Evolutionary conservation across 257 asterid species (phyloP), one percentile per base, ranked within the genome.

Genomic region (Nicotiana benthamiana): DNA sequence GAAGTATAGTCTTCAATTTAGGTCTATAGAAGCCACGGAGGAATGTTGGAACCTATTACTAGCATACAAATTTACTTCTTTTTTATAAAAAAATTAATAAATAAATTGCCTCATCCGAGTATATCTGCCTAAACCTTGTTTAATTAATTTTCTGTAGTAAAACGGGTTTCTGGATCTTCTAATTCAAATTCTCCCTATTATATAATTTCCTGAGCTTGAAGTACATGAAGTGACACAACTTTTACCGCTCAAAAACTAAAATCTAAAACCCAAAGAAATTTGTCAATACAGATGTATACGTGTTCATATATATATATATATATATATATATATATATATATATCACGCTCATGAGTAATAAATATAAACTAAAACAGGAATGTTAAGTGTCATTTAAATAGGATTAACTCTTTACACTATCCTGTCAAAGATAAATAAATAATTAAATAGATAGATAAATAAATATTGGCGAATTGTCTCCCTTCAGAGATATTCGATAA

Each of bases 11-110:
- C 30, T 36, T 66, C 36, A 15, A 48, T 26, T 34, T 81, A 6
- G 57, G 68, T 79, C 79, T 34, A 79, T 79, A 81, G 62, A 83
- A 84, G 83, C 62, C 80, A 22, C 72, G 66, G 85, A 87, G 63
- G 90, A 85, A 87, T 87, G 89, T 87, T 87, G 81, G 84, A 75
- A 15, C 53, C 78, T 72, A 48, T 72, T 72, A 72, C 40, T 72
- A 72, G 78, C 43, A 72, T 24, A 48, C 48, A 72, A 72, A 20
- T 72, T 17, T 15, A 7, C 18, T 48, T 72, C 1, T 3, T 24
- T 72, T 72, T 72, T 1, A 6, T 40, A 34, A 11, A 1, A 70
- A 70, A 20, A 70, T 11, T 2, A 36, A 67, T 9, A 66, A 4
- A 30, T 32, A 8, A 10, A 17, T 10, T 4, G 18, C 75, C 54